Conservation (phyloP, 2,329 filamentous ascomycete species). For the Rhinocladiella similis region DNA sequence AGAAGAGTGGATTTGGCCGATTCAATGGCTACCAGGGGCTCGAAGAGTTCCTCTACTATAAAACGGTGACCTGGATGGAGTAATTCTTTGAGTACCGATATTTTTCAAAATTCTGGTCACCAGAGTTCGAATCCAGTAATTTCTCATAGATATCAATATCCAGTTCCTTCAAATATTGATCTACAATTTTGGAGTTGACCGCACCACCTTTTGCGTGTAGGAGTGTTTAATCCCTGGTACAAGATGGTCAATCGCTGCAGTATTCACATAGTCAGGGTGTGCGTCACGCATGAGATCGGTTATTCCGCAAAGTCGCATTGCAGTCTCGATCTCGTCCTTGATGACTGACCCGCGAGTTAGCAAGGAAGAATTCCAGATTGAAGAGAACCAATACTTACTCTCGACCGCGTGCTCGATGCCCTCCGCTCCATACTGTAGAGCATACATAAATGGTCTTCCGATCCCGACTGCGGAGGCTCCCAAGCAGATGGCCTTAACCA, state of each 20-base stretch:
- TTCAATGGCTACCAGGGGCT: conserved; percentile 57
- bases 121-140: no score
- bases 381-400: conserved; percentile 27
- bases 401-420: conserved; percentile 56
- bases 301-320: conserved; percentile 50
- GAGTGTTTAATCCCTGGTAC: conserved; percentile 42
- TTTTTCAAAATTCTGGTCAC: no score
- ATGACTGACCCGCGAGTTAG: conserved; percentile 30
- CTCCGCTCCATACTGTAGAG: conserved; percentile 54
- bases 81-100: no score
- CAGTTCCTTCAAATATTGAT: no score
- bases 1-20: conserved; percentile 63
- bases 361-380: not conserved
- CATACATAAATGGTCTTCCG: conserved; percentile 55
- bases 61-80: conserved; percentile 58
- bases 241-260: conserved; percentile 51
- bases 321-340: conserved; percentile 48
- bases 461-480: conserved; percentile 57
- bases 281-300: conserved; percentile 44
- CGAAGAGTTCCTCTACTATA: conserved; percentile 63
- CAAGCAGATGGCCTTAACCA: conserved; percentile 55
- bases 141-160: no score
- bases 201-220: conserved; percentile 34
- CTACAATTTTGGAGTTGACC: no score
- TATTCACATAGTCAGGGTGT: conserved; percentile 46